Evolutionary conservation across 202 grass and related monocot genomes (phyloP).

Genomic region (Setaria viridis): DNA sequence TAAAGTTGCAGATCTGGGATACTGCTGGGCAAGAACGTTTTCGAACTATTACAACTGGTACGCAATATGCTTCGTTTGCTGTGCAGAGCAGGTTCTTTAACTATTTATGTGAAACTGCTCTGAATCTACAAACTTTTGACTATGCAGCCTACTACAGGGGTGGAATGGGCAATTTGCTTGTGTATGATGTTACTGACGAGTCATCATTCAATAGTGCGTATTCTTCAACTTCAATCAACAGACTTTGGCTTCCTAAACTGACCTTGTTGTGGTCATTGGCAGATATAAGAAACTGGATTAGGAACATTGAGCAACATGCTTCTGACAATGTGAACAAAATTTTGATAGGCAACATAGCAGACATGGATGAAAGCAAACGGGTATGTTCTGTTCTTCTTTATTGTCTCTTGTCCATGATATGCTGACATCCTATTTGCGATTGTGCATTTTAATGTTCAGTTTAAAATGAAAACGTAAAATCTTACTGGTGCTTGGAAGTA

Average conservation of each 20-base stretch:
- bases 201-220: not conserved
- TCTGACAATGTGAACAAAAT: constrained; percentile 42
- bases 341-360: too few species aligned
- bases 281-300: constrained; percentile 78
- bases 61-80: constrained; percentile 34
- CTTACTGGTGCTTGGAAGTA: not conserved
- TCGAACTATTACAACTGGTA: constrained; percentile 6
- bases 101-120: not conserved
- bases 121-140: constrained; percentile 14
- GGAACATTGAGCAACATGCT: constrained; percentile 75
- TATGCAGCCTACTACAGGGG: constrained; percentile 70
- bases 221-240: not conserved
- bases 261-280: constrained; percentile 24
- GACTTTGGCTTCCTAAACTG: constrained; percentile 21
- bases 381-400: too few species aligned
- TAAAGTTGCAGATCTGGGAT: too few species aligned
- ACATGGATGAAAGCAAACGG: too few species aligned
- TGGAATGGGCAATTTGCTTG: constrained; percentile 43
- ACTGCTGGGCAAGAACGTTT: too few species aligned
- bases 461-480: not conserved
- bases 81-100: not conserved
- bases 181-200: too few species aligned
- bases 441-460: not conserved
- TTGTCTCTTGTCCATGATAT: too few species aligned
- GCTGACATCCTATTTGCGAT: too few species aligned